These are phyloP conservation scores for Inosperma sp. DNA, from an alignment of 768 basidiomycete genomes.

Conservation along the genomic window DNA sequence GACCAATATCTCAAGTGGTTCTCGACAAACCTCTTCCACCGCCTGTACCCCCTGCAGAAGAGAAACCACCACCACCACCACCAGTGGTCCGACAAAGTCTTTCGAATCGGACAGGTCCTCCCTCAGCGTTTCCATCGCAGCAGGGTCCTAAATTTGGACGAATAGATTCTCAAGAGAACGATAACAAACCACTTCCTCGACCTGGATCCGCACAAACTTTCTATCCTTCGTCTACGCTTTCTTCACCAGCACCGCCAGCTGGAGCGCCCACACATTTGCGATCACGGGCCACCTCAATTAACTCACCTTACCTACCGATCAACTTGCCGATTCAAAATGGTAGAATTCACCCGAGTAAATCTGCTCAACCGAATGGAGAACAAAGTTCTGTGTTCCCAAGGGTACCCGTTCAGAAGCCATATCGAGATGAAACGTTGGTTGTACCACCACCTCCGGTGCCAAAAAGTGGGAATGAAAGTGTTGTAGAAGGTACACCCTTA, in stretches of 20 bases:
- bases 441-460: too few relatives aligned
- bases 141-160: neutral
- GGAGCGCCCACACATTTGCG: neutral
- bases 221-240: neutral
- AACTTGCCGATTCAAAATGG: neutral
- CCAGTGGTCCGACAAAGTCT: neutral
- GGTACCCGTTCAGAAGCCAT: too few relatives aligned
- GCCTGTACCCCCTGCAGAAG: slow-evolving; percentile 18
- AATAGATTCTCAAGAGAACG: neutral
- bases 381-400: too few relatives aligned
- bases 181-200: slow-evolving; percentile 10
- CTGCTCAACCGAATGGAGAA: too few relatives aligned
- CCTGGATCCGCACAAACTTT: slow-evolving; percentile 17
- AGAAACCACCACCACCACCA: slow-evolving; percentile 6
- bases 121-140: neutral
- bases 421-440: too few relatives aligned
- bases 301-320: neutral
- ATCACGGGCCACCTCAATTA: neutral
- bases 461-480: too few relatives aligned
- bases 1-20: slow-evolving; percentile 33
- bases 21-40: slow-evolving; percentile 31
- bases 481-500: too few relatives aligned
- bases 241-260: neutral
- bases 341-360: neutral
- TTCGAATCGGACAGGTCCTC: too few relatives aligned